Evolutionary conservation across 176 grass and related monocot genomes (phyloP), one percentile per base, ranked within the genome.

Genomic region (Oryza glaberrima): DNA sequence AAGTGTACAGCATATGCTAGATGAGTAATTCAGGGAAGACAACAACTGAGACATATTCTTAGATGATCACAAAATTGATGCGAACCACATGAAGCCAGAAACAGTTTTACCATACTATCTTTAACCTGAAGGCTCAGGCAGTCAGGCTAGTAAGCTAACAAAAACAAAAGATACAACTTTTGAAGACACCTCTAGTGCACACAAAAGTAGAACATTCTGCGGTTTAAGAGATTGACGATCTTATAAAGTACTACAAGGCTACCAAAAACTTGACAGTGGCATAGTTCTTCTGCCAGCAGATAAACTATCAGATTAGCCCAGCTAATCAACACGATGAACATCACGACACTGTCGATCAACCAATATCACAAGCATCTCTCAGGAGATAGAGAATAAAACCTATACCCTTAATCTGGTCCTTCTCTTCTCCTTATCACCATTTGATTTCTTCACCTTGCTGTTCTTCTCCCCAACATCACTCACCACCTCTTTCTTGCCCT

Each of bases 401-500:
- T 79, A 90, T 32, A 63, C 82, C 70, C 28, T 86, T 30, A 78
- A 79, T 49, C 70, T 86, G 75, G 35, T 77, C 71, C 64, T 87
- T 43, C 52, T 88, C 83, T 94, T 89, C 72, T 51, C 40, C 81
- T 88, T 87, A 19, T 77, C 49, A 3, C 56, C 74, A 47, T 28
- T 84, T 3, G 19, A 51, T 64, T 88, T 91, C 75, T 84, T 80
- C 4, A 58, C 73, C 30, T 75, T 83, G 72, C 51, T 87, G 5
- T 15, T 72, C 13, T 71, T 91, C 75, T 87, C 68, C 73, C 45
- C 22, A 9, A 17, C 63, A 65, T 45, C 56, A 81, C 35, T 70
- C 52, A 65, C n/a, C 66, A 15, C 76, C 80, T 80, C 22, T 58
- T 81, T 88, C 79, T 61, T 91, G 7, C 34, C 67, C 67, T 85